Evolutionary conservation across 2,329 filamentous ascomycete species (phyloP).

Genomic region (Penicillium sp.): DNA sequence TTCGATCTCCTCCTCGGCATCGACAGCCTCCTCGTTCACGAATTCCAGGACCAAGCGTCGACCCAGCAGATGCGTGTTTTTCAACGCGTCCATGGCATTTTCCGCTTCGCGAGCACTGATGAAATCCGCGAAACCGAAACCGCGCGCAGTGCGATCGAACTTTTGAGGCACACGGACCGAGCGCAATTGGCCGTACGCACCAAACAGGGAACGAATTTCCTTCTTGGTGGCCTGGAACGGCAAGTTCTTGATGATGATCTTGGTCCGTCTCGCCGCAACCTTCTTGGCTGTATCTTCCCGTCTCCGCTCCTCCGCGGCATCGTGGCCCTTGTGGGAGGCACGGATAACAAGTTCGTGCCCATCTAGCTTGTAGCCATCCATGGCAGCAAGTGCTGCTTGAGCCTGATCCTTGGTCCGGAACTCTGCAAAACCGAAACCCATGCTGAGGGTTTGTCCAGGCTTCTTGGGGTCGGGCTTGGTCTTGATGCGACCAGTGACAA

Average conservation of each 20-base stretch:
- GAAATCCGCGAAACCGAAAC: conserved; percentile 97
- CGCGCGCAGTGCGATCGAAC: conserved; percentile 82
- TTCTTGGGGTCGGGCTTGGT: conserved; percentile 92
- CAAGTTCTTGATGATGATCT: conserved; percentile 97
- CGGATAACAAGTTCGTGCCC: conserved; percentile 83
- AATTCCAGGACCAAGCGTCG: conserved; percentile 88
- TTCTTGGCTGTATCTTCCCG: conserved; percentile 84
- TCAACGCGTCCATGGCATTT: conserved; percentile 87
- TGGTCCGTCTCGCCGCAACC: conserved; percentile 72
- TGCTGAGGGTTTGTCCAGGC: conserved; percentile 82
- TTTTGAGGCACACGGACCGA: conserved; percentile 94
- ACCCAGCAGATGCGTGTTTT: conserved; percentile 90
- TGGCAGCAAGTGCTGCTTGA: conserved; percentile 74
- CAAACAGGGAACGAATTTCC: conserved; percentile 81
- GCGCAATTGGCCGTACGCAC: conserved; percentile 86
- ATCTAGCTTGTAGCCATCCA: conserved; percentile 87
- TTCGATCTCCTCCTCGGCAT: conserved; percentile 93
- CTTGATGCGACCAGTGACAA: conserved; percentile 86
- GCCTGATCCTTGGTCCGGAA: conserved; percentile 79
- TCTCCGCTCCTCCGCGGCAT: conserved; percentile 83
- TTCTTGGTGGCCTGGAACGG: conserved; percentile 95
- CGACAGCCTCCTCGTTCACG: conserved; percentile 81
- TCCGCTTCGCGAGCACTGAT: conserved; percentile 84
- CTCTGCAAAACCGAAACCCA: conserved; percentile 96
- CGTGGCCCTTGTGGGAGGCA: conserved; percentile 80